Base-by-base conservation (phyloP, 805 yeast species). In the Candida nonsorbophila region DNA sequence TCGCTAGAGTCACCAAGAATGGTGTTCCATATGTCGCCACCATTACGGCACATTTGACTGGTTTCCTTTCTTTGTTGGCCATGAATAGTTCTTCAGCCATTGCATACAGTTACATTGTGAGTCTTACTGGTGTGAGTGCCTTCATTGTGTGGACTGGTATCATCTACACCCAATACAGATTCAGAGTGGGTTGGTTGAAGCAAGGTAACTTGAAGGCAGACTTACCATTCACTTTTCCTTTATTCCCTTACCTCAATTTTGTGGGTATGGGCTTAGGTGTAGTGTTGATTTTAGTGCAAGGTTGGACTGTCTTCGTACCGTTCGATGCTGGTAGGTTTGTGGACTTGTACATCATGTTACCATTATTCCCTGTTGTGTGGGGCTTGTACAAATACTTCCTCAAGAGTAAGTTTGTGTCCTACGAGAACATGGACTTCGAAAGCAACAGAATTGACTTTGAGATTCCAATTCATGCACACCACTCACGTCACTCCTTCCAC, bases 361-460 rank as follows among this genome's bases (percentile, higher is more conserved):
- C 47, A 7, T 24, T 41, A 10, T 36, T 36, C 20, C 38, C 38
- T 5, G 31, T 39, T 11, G n/a, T 38, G 19, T 64, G 69, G 69
- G 58, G 62, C 59, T 14, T 52, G 4, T 45, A 37, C 30, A 64
- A 57, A 31, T 18, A 74, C 20, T 54, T 52, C 32, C 40, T 44
- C 12, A 42, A 42, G 22, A 69, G 63, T 31, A 43, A 46, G 20
- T 64, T 60, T 42, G 55, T 62, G 6, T 51, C 45, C 30, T 41
- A 44, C 14, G 60, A 58, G 29, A 67, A 66, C 16, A 68, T 68
- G 73, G 73, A 68, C 42, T 66, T 68, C 29, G 66, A 53, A 15
- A 53, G 67, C 4, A 72, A 62, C 33, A 51, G 65, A 32, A 22
- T 38, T 14, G 36, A 35, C n/a, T 18, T 10, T n/a, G n/a, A n/a